Base-by-base conservation (phyloP, 257 asterid genomes). In the Cynanchum wilfordii region DNA sequence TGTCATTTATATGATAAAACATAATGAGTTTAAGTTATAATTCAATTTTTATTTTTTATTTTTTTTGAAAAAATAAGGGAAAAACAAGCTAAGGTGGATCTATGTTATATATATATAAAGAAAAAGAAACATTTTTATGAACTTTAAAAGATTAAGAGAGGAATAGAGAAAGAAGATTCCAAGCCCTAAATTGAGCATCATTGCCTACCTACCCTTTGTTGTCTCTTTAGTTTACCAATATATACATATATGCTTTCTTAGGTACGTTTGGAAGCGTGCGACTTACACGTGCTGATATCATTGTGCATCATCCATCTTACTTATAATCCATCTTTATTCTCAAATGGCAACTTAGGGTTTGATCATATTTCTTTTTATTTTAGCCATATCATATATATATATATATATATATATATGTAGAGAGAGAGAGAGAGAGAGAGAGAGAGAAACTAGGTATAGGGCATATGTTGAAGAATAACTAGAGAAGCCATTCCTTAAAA, bases 101-200 rank as follows among this genome's bases (percentile, higher is more conserved):
- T n/a, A n/a, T n/a, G n/a, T n/a, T n/a, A 33, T 33, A 33, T 49
- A 9, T 8, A 13, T 49, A 49, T 49, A 49, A 10, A 49, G 16
- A 9, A 2, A 12, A 49, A 10, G 52, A 49, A 3, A 16, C 15
- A 38, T 10, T 33, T 33, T 33, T 33, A 33, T 33, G 38, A 33
- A 5, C 5, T 33, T 33, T 33, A 33, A 33, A 33, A 33, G n/a
- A n/a, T n/a, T n/a, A n/a, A n/a, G n/a, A n/a, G n/a, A n/a, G n/a
- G n/a, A 10, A 58, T 15, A 33, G 58, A 29, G 6, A 33, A 4
- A 63, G 49, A 63, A 63, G 68, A 63, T 63, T 63, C 49, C 68
- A 63, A 16, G 68, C 49, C 68, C 68, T 63, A 63, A 63, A 63
- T 63, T 36, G 68, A 63, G 27, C 49, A 63, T 63, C 45, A 60